A percentile compares a stretch with the other conserved stretches of the same genome.
Evolutionary conservation across 2,329 filamentous ascomycete genomes (phyloP).

Genomic region (Hymenoscyphus salicellus): DNA sequence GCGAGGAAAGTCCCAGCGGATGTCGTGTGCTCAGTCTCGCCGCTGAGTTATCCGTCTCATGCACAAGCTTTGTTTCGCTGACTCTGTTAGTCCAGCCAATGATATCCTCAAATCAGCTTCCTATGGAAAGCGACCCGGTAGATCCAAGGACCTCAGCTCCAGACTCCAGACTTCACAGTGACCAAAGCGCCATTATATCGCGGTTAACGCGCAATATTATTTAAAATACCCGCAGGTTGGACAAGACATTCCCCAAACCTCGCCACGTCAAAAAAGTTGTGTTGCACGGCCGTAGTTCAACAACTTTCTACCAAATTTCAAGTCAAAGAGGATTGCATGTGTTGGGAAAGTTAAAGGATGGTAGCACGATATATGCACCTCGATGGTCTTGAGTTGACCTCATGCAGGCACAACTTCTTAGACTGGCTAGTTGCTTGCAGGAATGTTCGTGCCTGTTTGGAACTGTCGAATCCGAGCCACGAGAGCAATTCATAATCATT

Average conservation of each 20-base stretch:
- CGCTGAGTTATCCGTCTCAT: background rate
- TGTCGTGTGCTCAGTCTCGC: background rate
- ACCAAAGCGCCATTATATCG: conserved; percentile 3
- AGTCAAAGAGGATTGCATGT: background rate
- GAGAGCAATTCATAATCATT: background rate
- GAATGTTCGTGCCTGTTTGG: background rate
- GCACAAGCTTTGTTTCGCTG: background rate
- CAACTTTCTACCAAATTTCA: background rate
- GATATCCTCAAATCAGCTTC: background rate
- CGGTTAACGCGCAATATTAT: conserved; percentile 7
- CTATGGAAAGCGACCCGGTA: background rate
- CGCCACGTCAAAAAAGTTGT: background rate
- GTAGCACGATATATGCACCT: conserved; percentile 1
- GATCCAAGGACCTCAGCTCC: background rate
- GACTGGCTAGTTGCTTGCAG: conserved; percentile 2
- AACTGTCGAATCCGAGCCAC: background rate
- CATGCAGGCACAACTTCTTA: conserved; percentile 1
- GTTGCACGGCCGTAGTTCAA: background rate
- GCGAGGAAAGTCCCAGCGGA: background rate
- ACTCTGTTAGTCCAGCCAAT: background rate
- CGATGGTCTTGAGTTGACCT: background rate
- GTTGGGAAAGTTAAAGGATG: background rate
- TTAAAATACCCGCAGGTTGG: conserved; percentile 5
- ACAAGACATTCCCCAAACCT: background rate
- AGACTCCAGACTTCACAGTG: background rate